Conservation (phyloP, 257 asterid species). For the Linderniella brevidens region DNA sequence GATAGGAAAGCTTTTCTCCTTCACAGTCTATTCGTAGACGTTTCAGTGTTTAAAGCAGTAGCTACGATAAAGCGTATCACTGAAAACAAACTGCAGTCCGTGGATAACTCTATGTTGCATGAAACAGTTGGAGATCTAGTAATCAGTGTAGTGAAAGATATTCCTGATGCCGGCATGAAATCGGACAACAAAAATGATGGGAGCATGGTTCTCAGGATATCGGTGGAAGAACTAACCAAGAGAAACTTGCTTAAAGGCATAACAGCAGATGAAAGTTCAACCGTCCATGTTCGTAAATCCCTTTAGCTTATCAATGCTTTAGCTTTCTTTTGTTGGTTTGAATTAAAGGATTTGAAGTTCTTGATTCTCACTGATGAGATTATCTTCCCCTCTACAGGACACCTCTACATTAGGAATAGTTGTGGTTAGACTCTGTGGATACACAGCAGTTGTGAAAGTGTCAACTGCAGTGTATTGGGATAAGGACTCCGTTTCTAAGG, state of each 20-base stretch:
- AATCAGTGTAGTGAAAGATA: constrained; percentile 56
- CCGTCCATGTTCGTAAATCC: constrained; percentile 57
- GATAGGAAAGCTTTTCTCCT: constrained; percentile 94
- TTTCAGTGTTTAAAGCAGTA: constrained; percentile 77
- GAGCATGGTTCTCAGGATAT: constrained; percentile 44
- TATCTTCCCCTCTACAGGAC: constrained; percentile 33
- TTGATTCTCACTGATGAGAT: constrained; percentile 6
- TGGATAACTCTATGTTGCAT: constrained; percentile 18
- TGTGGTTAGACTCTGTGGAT: constrained; percentile 63
- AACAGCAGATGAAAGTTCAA: constrained; percentile 88
- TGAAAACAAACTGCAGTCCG: constrained; percentile 29
- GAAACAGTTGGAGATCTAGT: constrained; percentile 65
- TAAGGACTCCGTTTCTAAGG: constrained; percentile 25
- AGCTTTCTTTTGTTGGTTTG: too few species aligned
- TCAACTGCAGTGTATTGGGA: constrained; percentile 32
- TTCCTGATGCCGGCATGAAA: constrained; percentile 72
- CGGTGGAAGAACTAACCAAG: constrained; percentile 41
- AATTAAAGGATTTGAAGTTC: too few species aligned
- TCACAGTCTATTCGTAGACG: constrained; percentile 85
- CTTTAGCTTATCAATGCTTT: too few species aligned
- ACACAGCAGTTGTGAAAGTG: constrained; percentile 68
- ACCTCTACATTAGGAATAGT: constrained; percentile 73
- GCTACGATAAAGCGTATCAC: constrained; percentile 54
- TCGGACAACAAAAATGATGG: constrained; percentile 88
- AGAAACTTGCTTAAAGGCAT: constrained; percentile 90